phyloP scores from a whole-genome alignment of 2,329 filamentous ascomycete species.

The Cadophora sp. region DNA sequence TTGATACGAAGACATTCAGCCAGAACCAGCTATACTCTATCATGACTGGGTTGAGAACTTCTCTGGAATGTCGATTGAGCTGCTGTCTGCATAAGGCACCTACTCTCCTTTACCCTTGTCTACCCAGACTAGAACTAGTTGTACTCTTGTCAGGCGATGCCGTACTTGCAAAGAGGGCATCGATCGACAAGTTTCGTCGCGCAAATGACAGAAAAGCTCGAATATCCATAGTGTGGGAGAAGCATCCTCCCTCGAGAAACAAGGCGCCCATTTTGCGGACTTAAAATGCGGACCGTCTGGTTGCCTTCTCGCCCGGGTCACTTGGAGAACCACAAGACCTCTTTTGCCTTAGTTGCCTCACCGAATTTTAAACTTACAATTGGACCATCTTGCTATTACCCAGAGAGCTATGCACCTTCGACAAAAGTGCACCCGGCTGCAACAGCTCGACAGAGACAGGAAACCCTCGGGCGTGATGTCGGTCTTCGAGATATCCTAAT shows the following conservation, averaged over 20 bases:
- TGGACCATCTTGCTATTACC: not conserved
- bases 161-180: slow-evolving; percentile 2
- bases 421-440: slow-evolving; percentile 5
- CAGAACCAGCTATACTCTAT: not conserved
- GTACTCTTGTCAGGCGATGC: not conserved
- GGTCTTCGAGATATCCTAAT: not conserved
- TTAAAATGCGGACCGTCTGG: not conserved
- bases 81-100: not conserved
- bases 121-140: not conserved
- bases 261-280: slow-evolving; percentile 3
- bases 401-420: not conserved
- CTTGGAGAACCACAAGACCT: slow-evolving; percentile 7
- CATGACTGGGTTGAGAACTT: not conserved
- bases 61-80: not conserved
- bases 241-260: not conserved
- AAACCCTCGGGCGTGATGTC: not conserved
- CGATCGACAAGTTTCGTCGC: not conserved
- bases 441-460: not conserved
- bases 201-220: not conserved
- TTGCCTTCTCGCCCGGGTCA: slow-evolving; percentile 12
- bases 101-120: not conserved
- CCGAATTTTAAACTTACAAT: not conserved
- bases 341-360: slow-evolving; percentile 6
- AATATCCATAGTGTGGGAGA: not conserved
- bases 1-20: not conserved